phyloP scores from a whole-genome alignment of 1,284 basidiomycete genomes.

The Sporisorium scitamineum region DNA sequence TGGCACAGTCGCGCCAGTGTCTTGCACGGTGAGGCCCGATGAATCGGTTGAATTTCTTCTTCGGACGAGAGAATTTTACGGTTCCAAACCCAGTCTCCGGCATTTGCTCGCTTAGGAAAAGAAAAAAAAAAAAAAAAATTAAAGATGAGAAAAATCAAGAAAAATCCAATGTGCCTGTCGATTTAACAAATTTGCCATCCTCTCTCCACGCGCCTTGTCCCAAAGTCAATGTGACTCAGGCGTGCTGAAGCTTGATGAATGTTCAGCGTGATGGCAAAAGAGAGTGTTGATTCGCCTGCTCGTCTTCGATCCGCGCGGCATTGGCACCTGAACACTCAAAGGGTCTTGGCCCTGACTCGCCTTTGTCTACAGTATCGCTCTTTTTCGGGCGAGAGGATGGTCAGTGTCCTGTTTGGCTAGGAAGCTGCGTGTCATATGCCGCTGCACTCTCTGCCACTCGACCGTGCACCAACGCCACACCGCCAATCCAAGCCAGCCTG shows the following conservation, averaged over 20 bases:
- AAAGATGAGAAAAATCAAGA: neutral
- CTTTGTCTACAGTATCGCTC: neutral
- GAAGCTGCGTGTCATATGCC: neutral
- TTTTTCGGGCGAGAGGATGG: neutral
- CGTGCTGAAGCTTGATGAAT: no score
- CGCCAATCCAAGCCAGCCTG: neutral
- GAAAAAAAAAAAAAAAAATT: neutral
- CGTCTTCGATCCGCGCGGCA: slow-evolving; percentile 23
- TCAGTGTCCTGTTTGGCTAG: neutral
- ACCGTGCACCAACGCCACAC: neutral
- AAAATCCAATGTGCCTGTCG: neutral
- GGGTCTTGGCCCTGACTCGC: neutral
- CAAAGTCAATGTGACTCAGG: neutral
- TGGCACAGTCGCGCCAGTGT: slow-evolving; percentile 3
- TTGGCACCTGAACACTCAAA: neutral
- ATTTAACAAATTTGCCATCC: slow-evolving; percentile 26
- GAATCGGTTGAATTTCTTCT: no score
- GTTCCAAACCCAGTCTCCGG: neutral
- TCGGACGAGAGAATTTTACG: neutral
- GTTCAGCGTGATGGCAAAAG: neutral
- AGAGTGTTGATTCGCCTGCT: slow-evolving; percentile 2
- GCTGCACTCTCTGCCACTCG: neutral
- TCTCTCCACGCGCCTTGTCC: neutral
- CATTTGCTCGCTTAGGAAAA: neutral
- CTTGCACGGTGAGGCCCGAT: neutral